Conservation (phyloP, 306 rosid genomes). For the Mimosa bimucronata region DNA sequence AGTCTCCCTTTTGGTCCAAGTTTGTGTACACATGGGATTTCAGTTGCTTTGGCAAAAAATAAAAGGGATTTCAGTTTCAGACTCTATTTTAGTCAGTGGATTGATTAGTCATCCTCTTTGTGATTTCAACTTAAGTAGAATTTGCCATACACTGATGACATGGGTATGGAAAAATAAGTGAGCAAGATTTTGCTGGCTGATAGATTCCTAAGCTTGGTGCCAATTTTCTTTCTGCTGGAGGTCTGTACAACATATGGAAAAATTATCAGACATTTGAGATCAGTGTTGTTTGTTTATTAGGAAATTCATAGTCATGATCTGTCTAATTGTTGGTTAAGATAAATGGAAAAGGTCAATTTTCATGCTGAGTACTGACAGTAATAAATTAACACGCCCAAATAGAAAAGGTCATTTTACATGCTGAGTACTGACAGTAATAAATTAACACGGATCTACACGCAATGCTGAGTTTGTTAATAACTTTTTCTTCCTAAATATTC, state of each 20-base stretch:
- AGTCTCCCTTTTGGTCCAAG: neutral
- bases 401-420: neutral
- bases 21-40: neutral
- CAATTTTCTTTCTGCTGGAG: neutral
- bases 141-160: too few relatives aligned
- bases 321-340: neutral
- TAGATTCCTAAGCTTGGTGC: neutral
- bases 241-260: neutral
- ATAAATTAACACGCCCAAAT: neutral
- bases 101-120: slow-evolving; percentile 15
- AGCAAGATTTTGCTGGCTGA: neutral
- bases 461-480: neutral
- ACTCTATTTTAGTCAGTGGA: neutral
- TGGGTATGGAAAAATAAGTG: neutral
- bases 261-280: neutral
- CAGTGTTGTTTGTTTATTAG: neutral
- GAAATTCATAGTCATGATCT: neutral
- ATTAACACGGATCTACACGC: neutral
- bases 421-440: neutral
- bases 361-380: neutral
- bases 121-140: slow-evolving; percentile 1
- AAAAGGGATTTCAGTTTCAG: slow-evolving; percentile 21
- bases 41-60: too few relatives aligned
- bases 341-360: neutral
- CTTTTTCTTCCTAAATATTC: neutral